phyloP scores from a whole-genome alignment of 768 basidiomycete species.

The Termitomyces sp. region DNA sequence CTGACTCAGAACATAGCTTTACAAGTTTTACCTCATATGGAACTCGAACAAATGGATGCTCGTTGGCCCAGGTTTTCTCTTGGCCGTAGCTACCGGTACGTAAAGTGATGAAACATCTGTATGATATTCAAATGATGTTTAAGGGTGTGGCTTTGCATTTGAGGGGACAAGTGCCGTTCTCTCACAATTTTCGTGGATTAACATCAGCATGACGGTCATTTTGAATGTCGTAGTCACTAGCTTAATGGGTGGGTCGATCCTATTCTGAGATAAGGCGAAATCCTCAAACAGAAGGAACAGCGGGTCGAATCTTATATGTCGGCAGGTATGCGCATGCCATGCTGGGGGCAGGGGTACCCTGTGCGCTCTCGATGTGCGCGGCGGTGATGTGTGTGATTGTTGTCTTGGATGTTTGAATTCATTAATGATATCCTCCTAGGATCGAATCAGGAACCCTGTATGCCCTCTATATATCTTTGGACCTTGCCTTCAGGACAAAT shows the following conservation, averaged over 20 bases:
- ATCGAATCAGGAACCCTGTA: slow-evolving; percentile 39
- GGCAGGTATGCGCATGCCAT: slow-evolving; percentile 23
- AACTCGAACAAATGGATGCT: slow-evolving; percentile 10
- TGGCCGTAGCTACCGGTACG: slow-evolving; percentile 16
- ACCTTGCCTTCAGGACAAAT: slow-evolving; percentile 26
- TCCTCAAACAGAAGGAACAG: slow-evolving; percentile 16
- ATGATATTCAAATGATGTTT: not conserved
- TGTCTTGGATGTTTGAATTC: not conserved
- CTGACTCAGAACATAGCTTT: slow-evolving; percentile 7
- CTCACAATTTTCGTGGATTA: slow-evolving; percentile 28
- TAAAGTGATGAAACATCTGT: not conserved
- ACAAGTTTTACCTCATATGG: slow-evolving; percentile 21
- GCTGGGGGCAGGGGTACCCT: slow-evolving; percentile 25
- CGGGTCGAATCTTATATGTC: slow-evolving; percentile 34
- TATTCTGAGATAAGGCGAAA: not conserved
- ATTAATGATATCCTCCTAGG: slow-evolving; percentile 16
- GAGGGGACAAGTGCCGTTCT: slow-evolving; percentile 16
- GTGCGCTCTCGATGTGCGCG: slow-evolving; percentile 29
- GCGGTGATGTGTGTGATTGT: slow-evolving; percentile 30
- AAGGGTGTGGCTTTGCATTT: slow-evolving; percentile 18
- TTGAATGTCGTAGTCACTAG: slow-evolving; percentile 32
- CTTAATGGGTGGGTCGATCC: slow-evolving; percentile 27
- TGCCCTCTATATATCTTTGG: slow-evolving; percentile 29
- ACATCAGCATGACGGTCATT: slow-evolving; percentile 29
- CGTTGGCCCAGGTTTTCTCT: slow-evolving; percentile 12